Evolutionary conservation across 768 basidiomycete species (phyloP), one percentile per base, ranked within the genome.

Genomic region (Holtermannia corniformis): DNA sequence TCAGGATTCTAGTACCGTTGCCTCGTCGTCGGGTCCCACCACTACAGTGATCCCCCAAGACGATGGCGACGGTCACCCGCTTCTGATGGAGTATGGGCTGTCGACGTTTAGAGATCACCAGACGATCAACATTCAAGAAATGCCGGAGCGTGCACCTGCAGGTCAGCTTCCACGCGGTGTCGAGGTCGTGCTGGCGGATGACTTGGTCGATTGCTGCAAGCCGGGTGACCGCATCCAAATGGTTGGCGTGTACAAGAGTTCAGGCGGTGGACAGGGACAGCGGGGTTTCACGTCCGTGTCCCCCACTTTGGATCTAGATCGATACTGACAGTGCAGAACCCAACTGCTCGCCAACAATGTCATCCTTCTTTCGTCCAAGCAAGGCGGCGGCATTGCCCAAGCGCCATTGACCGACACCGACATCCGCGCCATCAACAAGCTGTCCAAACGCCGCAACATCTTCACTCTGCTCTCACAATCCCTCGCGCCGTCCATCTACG

Each of bases 81-180:
- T 99, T 46, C 81, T 90, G 72, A 95, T 84, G 61, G 95, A 99
- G 75, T 97, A 82, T 67, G 95, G 95, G 3, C 77, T 84, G 58
- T 88, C 86, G 67, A 81, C 86, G 5, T 99, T 95, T 76, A 78
- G 87, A 52, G 95, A 99, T 74, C 89, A 97, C 73, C 95, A 99
- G 73, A 83, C 90, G 59, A 87, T 97, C 68, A 90, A 84, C 72
- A 97, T 99, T 57, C 95, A 99, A 75, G 95, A 99, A 69, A 97
- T 99, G 93, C 95, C 95, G 2, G 95, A 99, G 74, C 83, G 95
- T 21, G 92, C 95, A 13, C 95, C 95, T 22, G 87, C 95, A 42
- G 95, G 95, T 24, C 93, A 96, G 72, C 78, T 99, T 24, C 95
- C 95, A 43, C 80, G 95, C 45, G 92, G 91, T 64, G 91, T 90